These are phyloP conservation scores for Rhizophora apiculata DNA, from an alignment of 345 rosid genomes.

Conservation along the genomic window DNA sequence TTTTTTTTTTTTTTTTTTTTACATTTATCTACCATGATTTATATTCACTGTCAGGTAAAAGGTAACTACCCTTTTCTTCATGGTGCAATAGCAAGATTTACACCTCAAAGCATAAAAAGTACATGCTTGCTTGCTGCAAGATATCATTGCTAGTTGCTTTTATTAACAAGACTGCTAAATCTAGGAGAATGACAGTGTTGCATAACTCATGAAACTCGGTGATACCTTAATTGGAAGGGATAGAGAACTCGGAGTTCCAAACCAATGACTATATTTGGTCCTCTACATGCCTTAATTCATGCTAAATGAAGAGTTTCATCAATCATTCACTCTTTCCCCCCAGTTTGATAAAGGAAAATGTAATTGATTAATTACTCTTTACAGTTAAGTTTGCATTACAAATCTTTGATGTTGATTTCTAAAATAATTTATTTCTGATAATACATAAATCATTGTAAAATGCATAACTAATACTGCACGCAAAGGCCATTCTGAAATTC, in stretches of 20 bases:
- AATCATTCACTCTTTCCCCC: neutral
- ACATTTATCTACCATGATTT: neutral
- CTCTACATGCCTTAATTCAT: neutral
- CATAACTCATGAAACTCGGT: slow-evolving; percentile 9
- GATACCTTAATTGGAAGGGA: neutral
- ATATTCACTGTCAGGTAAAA: too few relatives aligned
- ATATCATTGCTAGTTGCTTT: neutral
- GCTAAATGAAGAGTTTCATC: neutral
- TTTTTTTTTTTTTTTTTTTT: neutral
- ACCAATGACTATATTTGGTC: neutral
- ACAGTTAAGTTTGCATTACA: neutral
- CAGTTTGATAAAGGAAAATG: neutral
- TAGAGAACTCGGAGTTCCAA: neutral
- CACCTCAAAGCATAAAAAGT: neutral
- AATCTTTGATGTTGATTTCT: neutral
- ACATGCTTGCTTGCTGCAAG: neutral
- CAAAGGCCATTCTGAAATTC: neutral
- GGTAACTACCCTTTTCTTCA: too few relatives aligned
- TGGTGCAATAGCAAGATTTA: too few relatives aligned
- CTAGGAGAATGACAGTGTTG: neutral
- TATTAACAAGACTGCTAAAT: neutral
- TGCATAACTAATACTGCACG: neutral
- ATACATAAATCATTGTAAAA: neutral
- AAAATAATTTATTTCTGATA: neutral
- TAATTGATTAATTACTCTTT: neutral